phyloP scores from a whole-genome alignment of 2,329 filamentous ascomycete species.

The Hawksworthiomyces lignivorus region DNA sequence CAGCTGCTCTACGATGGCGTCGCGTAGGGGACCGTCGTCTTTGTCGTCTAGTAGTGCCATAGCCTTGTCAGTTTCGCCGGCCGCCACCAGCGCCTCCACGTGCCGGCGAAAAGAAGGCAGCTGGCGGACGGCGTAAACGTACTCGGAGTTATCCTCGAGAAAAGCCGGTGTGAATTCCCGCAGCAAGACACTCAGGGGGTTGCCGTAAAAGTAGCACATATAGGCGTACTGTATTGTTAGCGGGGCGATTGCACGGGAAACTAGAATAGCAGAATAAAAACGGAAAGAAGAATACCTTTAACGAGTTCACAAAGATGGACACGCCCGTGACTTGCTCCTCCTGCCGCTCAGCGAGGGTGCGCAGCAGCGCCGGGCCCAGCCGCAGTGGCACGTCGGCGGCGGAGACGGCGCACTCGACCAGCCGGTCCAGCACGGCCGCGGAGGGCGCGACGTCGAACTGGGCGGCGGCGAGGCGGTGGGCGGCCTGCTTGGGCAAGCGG shows the following conservation, averaged over 20 bases:
- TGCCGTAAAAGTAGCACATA: conserved; percentile 81
- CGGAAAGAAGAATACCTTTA: conserved; percentile 45
- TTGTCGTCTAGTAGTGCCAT: conserved; percentile 43
- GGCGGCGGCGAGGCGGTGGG: conserved; percentile 58
- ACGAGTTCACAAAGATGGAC: conserved; percentile 60
- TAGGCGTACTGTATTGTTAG: conserved; percentile 58
- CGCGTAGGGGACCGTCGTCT: not conserved
- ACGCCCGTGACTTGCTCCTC: conserved; percentile 70
- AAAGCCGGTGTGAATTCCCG: conserved; percentile 22
- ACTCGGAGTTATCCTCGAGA: conserved; percentile 42
- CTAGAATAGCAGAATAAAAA: not conserved
- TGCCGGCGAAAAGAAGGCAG: conserved; percentile 59
- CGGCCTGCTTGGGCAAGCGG: conserved; percentile 60
- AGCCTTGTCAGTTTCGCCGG: conserved; percentile 32
- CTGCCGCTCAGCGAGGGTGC: conserved; percentile 61
- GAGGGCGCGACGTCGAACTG: conserved; percentile 74
- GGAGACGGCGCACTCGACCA: conserved; percentile 60
- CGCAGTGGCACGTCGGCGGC: conserved; percentile 48
- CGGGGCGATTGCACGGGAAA: no score
- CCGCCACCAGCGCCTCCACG: conserved; percentile 41
- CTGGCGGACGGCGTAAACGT: conserved; percentile 60
- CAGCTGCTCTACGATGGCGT: conserved; percentile 36
- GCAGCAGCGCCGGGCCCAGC: conserved; percentile 56
- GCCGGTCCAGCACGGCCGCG: conserved; percentile 61
- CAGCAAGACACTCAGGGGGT: conserved; percentile 61